These are phyloP conservation scores for Naganishia sp. DNA, from an alignment of 1,284 basidiomycete species.

Conservation along the genomic window DNA sequence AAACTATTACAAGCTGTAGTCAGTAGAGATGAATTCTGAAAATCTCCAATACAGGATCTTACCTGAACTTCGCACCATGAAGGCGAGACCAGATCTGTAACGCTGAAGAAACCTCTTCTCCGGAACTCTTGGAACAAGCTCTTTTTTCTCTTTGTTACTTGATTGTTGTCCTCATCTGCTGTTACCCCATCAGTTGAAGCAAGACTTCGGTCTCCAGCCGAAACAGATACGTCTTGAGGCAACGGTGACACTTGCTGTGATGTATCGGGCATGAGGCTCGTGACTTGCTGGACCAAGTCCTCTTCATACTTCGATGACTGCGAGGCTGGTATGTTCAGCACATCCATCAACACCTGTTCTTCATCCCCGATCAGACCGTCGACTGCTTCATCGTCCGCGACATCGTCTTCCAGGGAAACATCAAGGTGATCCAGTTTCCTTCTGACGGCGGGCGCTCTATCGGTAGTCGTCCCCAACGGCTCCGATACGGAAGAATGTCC, in stretches of 20 bases:
- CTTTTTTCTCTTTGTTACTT: constrained; percentile 3
- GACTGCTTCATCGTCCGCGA: constrained; percentile 9
- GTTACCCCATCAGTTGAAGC: background rate
- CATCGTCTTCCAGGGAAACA: constrained; percentile 1
- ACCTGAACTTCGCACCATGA: constrained; percentile 62
- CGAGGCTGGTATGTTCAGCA: constrained; percentile 2
- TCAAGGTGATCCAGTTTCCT: constrained; percentile 18
- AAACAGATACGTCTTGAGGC: background rate
- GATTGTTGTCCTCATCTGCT: background rate
- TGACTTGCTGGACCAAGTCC: constrained; percentile 28
- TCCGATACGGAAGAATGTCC: background rate
- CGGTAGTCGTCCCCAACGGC: background rate
- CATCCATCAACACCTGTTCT: constrained; percentile 5
- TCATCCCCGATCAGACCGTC: background rate
- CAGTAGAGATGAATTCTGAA: background rate
- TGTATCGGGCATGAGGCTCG: constrained; percentile 4
- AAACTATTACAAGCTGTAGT: background rate
- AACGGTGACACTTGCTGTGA: background rate
- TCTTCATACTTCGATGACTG: constrained; percentile 28
- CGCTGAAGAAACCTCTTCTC: constrained; percentile 49
- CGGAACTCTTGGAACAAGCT: constrained; percentile 39
- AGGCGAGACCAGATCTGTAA: constrained; percentile 59
- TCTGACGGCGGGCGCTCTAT: constrained; percentile 4
- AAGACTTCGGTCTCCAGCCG: background rate
- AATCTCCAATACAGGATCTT: constrained; percentile 11